These are phyloP conservation scores for Pseudogymnoascus sp. DNA, from an alignment of 2,329 filamentous ascomycete species.

Conservation along the genomic window DNA sequence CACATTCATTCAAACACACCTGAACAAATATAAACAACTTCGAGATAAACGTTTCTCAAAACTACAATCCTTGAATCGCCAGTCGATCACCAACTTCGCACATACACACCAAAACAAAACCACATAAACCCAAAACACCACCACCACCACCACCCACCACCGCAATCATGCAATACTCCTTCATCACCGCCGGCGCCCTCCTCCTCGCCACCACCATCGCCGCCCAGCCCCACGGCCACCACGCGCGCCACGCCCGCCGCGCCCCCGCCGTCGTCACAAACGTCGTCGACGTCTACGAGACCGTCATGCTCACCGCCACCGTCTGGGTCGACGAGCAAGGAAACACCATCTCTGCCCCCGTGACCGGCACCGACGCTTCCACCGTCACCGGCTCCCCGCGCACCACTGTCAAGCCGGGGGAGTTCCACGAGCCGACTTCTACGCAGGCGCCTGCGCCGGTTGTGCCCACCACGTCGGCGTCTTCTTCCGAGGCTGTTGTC, in stretches of 20 bases:
- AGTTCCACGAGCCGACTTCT: constrained; percentile 9
- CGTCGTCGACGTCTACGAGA: constrained; percentile 39
- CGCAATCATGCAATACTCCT: constrained; percentile 30
- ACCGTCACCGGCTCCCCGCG: constrained; percentile 11
- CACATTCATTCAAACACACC: not conserved
- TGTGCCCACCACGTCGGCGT: constrained; percentile 13
- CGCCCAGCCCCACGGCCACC: constrained; percentile 32
- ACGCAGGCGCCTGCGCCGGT: constrained; percentile 15
- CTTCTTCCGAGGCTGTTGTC: not conserved
- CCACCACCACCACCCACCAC: not conserved
- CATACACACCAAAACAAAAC: not conserved
- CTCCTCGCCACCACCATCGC: constrained; percentile 23
- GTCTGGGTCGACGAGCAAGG: constrained; percentile 35
- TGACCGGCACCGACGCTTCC: constrained; percentile 20
- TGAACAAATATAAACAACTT: not conserved
- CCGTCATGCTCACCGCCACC: constrained; percentile 30
- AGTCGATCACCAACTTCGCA: not conserved
- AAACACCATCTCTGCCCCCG: constrained; percentile 10
- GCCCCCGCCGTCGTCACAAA: constrained; percentile 42
- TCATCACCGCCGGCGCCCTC: constrained; percentile 23
- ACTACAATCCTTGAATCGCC: not conserved
- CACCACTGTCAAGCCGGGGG: not conserved
- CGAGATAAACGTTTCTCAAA: constrained; percentile 9
- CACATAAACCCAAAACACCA: not conserved
- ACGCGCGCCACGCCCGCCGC: constrained; percentile 19